A percentile compares a stretch with the other conserved stretches of the same genome.
phyloP scores from a whole-genome alignment of 2,329 filamentous ascomycete species.

The Diaporthe sp. region DNA sequence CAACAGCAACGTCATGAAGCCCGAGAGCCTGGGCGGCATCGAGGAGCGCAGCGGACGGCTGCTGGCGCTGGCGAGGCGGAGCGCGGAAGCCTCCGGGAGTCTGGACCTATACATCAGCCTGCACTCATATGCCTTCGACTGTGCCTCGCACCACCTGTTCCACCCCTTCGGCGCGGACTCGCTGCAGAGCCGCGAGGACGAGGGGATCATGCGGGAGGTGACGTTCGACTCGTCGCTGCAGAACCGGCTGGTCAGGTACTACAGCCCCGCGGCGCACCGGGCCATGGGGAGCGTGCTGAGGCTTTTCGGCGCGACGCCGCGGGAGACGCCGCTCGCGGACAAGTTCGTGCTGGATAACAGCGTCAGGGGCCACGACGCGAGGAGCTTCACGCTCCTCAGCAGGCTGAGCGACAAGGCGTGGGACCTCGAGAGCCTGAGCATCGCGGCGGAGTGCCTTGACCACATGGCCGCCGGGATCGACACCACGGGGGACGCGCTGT shows the following conservation, averaged over 20 bases:
- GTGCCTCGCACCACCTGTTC: conserved; percentile 77
- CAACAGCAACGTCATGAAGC: conserved; percentile 74
- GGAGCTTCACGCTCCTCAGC: conserved; percentile 69
- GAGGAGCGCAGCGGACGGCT: conserved; percentile 68
- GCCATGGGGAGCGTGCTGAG: conserved; percentile 60
- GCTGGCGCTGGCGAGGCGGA: conserved; percentile 62
- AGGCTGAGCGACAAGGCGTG: conserved; percentile 67
- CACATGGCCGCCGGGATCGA: conserved; percentile 81
- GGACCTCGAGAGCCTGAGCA: conserved; percentile 64
- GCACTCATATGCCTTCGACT: conserved; percentile 78
- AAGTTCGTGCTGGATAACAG: conserved; percentile 68
- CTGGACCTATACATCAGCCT: conserved; percentile 74
- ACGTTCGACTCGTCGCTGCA: conserved; percentile 76
- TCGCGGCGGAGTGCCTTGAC: conserved; percentile 77
- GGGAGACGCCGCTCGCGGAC: conserved; percentile 70
- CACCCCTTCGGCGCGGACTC: conserved; percentile 74
- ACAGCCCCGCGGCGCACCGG: conserved; percentile 65
- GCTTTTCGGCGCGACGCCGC: conserved; percentile 62
- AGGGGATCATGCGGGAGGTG: conserved; percentile 76
- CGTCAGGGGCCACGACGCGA: conserved; percentile 56
- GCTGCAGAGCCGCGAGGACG: conserved; percentile 66
- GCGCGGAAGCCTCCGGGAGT: conserved; percentile 52
- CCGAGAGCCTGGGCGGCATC: conserved; percentile 68
- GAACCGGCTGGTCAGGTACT: conserved; percentile 71
- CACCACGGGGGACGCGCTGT: conserved; percentile 77